phyloP scores from a whole-genome alignment of 2,329 filamentous ascomycete species.

The Alternaria panax region DNA sequence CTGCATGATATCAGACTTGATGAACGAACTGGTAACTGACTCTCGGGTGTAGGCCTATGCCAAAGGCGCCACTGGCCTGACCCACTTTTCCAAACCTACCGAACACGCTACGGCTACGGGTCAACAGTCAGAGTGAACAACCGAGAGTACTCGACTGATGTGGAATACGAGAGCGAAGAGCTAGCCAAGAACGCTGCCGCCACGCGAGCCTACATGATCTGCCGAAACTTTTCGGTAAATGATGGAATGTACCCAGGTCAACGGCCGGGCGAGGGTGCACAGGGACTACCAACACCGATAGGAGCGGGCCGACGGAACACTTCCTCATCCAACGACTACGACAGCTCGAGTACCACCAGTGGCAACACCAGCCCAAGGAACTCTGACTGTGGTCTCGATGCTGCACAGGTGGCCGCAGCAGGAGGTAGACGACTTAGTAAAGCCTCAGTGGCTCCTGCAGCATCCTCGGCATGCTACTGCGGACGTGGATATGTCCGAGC shows the following conservation, averaged over 20 bases:
- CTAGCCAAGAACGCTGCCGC: slow-evolving; percentile 92
- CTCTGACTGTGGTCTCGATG: slow-evolving; percentile 55
- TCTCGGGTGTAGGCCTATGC: slow-evolving; percentile 75
- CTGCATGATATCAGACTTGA: neutral
- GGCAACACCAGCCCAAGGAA: slow-evolving; percentile 64
- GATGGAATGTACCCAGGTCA: slow-evolving; percentile 80
- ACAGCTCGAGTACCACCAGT: slow-evolving; percentile 60
- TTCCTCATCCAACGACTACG: slow-evolving; percentile 57
- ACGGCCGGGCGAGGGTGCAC: slow-evolving; percentile 63
- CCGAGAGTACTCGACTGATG: slow-evolving; percentile 92
- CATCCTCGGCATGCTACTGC: slow-evolving; percentile 43
- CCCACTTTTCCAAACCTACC: slow-evolving; percentile 85
- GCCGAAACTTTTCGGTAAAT: slow-evolving; percentile 95
- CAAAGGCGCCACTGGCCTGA: slow-evolving; percentile 93
- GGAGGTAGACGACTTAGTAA: slow-evolving; percentile 46
- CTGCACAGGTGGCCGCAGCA: slow-evolving; percentile 24
- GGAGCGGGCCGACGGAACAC: slow-evolving; percentile 64
- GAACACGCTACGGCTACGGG: slow-evolving; percentile 76
- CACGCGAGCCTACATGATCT: slow-evolving; percentile 96
- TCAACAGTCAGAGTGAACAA: slow-evolving; percentile 96
- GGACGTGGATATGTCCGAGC: slow-evolving; percentile 50
- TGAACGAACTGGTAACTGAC: slow-evolving; percentile 36
- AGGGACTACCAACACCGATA: slow-evolving; percentile 70
- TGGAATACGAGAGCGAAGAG: slow-evolving; percentile 79
- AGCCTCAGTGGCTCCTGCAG: slow-evolving; percentile 37